Percentiles rank a stretch among this genome's conserved stretches.
Evolutionary conservation across 768 basidiomycete species (phyloP).

Genomic region (Lentinula sp.): DNA sequence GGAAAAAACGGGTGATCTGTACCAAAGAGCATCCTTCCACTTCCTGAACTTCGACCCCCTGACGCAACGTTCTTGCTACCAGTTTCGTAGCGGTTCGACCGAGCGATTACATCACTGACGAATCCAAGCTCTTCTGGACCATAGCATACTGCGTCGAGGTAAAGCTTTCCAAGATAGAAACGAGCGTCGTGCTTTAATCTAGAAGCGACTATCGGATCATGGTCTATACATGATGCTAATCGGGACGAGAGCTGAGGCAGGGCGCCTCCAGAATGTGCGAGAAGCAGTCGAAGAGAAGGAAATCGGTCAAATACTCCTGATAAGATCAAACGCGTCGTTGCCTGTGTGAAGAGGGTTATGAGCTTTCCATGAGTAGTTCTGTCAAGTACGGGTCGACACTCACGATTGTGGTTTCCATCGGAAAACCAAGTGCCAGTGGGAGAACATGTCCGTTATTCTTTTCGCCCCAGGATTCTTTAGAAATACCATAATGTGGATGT

Average conservation of each 20-base stretch:
- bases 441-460: constrained; percentile 83
- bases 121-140: constrained; percentile 82
- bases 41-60: constrained; percentile 40
- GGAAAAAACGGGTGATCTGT: constrained; percentile 93
- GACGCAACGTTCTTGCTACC: constrained; percentile 19
- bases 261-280: constrained; percentile 85
- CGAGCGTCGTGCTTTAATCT: constrained; percentile 78
- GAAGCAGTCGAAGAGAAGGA: constrained; percentile 67
- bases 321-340: constrained; percentile 75
- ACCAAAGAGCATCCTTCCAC: constrained; percentile 66
- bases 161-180: constrained; percentile 75
- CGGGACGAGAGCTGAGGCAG: constrained; percentile 81
- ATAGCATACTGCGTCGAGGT: constrained; percentile 85
- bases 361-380: constrained; percentile 6
- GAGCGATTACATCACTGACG: constrained; percentile 62
- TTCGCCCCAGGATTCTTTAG: constrained; percentile 66
- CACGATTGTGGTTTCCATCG: constrained; percentile 85
- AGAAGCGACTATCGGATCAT: constrained; percentile 75
- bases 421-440: constrained; percentile 82
- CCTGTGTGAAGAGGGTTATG: constrained; percentile 28
- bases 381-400: constrained; percentile 18
- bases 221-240: constrained; percentile 77
- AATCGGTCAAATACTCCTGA: constrained; percentile 77
- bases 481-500: constrained; percentile 84
- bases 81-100: constrained; percentile 44